Base-by-base conservation (phyloP, 352 stramenopile species). In the Pythium guiyangense region DNA sequence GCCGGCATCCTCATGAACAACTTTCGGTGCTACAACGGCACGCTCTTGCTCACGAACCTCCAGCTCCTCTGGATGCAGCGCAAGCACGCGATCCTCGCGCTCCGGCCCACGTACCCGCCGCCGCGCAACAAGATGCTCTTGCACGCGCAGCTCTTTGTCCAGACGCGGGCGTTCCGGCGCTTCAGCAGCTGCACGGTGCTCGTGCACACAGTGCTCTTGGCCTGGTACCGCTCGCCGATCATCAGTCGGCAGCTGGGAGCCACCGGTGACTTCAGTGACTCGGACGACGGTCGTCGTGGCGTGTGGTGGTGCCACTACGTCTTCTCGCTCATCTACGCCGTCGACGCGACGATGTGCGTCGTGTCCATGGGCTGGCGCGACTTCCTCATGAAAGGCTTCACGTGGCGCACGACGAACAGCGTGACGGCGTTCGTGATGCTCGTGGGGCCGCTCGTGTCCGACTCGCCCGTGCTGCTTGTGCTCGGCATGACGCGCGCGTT, bases 1-100 rank as follows among this genome's bases (percentile, higher is more conserved):
- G 79, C 80, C 0, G 84, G 79, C 2, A 90, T 94, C 64, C 80
- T 94, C 48, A 88, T 94, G 65, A 94, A 94, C 60, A 94, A 92
- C 57, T 94, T 94, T 29, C 75, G 84, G 1, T 87, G 76, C 53
- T 86, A 89, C 72, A 94, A 90, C 54, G 84, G 84, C 12, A 94
- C 81, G 5, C 57, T 92, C 6, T 49, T 94, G 31, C 69, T 94
- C 3, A 84, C 77, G 6, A 92, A 87, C 46, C 54, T 85, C 4
- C 84, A 94, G 63, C 68, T 94, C 20, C 81, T 92, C 26, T 94
- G 84, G 84, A 68, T 91, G 57, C 73, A 75, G 15, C 80, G 85
- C 50, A 88, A 87, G 42, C 73, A 82, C 29, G 58, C 60, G 1
- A 77, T 94, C 45, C 64, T 89, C 6, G 66, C 78, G 12, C 65